These are phyloP conservation scores for Coemansia sp. DNA, from an alignment of 192 early-diverging fungal species.

Conservation along the genomic window DNA sequence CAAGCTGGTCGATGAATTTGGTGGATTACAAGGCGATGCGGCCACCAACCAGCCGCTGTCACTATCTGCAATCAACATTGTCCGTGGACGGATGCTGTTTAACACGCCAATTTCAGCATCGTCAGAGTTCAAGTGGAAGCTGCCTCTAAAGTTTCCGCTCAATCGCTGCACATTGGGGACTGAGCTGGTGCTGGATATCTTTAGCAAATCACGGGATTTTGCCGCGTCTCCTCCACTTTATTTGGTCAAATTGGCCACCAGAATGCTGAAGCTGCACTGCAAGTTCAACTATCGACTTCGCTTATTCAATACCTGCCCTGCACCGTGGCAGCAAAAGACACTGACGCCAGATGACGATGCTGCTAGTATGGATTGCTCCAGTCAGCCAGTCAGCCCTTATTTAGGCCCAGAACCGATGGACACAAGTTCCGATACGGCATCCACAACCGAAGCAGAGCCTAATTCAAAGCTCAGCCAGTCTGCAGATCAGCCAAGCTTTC, in stretches of 20 bases:
- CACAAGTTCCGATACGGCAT: background rate
- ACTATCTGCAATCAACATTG: conserved; percentile 14
- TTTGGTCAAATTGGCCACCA: conserved; percentile 29
- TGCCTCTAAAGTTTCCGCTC: conserved; percentile 29
- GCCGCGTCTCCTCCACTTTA: conserved; percentile 11
- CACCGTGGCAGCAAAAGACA: conserved; percentile 41
- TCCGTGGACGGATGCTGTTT: conserved; percentile 31
- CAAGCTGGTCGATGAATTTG: background rate
- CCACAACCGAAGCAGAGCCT: background rate
- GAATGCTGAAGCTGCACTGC: conserved; percentile 51
- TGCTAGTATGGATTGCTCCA: background rate
- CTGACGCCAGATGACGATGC: conserved; percentile 6
- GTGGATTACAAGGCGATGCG: background rate
- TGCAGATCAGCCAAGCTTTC: conserved; percentile 6
- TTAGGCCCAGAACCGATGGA: background rate
- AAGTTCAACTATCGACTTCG: conserved; percentile 49
- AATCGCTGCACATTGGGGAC: conserved; percentile 4
- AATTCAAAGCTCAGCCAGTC: background rate
- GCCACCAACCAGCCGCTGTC: background rate
- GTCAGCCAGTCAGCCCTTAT: background rate
- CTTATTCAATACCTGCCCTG: conserved; percentile 53
- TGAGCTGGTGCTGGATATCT: conserved; percentile 22
- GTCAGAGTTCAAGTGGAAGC: conserved; percentile 19
- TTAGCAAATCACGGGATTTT: conserved; percentile 7
- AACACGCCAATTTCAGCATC: conserved; percentile 12